phyloP scores from a whole-genome alignment of 805 yeast genomes.

The Lachancea sp. region DNA sequence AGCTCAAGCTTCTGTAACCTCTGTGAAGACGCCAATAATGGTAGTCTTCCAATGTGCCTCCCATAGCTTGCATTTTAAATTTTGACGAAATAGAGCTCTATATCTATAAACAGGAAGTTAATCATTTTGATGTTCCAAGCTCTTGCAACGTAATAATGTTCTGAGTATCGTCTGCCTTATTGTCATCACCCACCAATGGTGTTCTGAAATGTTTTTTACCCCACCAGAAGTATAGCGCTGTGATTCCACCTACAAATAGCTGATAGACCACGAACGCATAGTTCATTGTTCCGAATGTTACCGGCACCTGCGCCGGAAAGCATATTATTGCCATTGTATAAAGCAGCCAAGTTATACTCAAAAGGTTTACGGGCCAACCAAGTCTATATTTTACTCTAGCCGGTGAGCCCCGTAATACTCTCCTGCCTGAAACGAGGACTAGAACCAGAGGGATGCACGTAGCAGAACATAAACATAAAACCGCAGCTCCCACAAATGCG shows the following conservation, averaged over 20 bases:
- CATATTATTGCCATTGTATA: constrained; percentile 58
- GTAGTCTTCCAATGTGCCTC: not conserved
- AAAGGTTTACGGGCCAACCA: constrained; percentile 57
- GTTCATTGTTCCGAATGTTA: constrained; percentile 38
- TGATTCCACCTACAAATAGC: constrained; percentile 41
- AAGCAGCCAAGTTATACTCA: constrained; percentile 55
- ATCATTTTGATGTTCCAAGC: not conserved
- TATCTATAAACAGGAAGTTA: not conserved
- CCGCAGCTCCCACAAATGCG: constrained; percentile 80
- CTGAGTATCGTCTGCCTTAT: not conserved
- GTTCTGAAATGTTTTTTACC: constrained; percentile 59
- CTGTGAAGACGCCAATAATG: not conserved
- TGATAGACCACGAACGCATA: constrained; percentile 58
- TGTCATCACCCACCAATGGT: constrained; percentile 39
- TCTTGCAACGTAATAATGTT: constrained; percentile 1
- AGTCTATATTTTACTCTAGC: constrained; percentile 52
- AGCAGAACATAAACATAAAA: constrained; percentile 65
- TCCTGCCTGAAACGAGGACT: constrained; percentile 52
- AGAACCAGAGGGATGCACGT: constrained; percentile 69
- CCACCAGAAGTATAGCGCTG: constrained; percentile 51
- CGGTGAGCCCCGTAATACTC: constrained; percentile 59
- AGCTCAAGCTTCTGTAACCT: not conserved
- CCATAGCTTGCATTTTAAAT: not conserved
- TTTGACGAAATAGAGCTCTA: not conserved
- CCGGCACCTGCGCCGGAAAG: constrained; percentile 60